Conservation (phyloP, 805 yeast genomes). For the Pichia heedii region DNA sequence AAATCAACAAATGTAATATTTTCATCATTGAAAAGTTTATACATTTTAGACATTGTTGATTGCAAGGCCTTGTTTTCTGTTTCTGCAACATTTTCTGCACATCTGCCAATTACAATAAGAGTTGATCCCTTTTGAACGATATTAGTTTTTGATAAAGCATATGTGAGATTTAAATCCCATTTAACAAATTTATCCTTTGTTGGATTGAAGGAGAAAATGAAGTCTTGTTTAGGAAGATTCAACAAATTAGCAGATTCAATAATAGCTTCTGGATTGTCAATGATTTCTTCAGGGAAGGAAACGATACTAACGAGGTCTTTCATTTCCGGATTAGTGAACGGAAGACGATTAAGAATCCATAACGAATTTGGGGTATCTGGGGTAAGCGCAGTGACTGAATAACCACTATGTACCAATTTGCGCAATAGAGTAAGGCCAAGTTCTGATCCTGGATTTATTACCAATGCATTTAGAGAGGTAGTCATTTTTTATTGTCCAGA, state of each 20-base stretch:
- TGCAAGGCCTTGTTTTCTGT: conserved; percentile 6
- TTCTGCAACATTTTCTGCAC: not conserved
- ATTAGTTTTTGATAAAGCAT: not conserved
- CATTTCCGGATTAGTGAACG: conserved; percentile 7
- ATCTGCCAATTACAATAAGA: conserved; percentile 1
- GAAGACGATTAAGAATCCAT: not conserved
- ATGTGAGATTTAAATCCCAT: conserved; percentile 7
- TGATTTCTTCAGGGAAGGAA: not conserved
- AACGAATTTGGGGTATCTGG: not conserved
- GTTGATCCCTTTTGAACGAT: not conserved
- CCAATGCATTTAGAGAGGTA: too few species aligned
- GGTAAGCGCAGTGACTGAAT: not conserved
- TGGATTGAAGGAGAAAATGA: conserved; percentile 5
- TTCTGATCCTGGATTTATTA: conserved; percentile 1
- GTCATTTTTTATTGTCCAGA: too few species aligned
- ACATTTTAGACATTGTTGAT: not conserved
- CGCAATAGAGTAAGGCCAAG: conserved; percentile 1
- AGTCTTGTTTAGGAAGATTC: not conserved
- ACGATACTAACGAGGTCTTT: not conserved
- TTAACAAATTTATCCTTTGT: conserved; percentile 2
- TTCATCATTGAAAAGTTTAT: not conserved
- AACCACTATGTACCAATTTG: not conserved
- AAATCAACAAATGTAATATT: conserved; percentile 1
- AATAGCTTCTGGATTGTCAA: not conserved
- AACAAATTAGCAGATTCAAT: not conserved